Conservation (phyloP, 108 stramenopile species). For the Stephanodiscus triporus region DNA sequence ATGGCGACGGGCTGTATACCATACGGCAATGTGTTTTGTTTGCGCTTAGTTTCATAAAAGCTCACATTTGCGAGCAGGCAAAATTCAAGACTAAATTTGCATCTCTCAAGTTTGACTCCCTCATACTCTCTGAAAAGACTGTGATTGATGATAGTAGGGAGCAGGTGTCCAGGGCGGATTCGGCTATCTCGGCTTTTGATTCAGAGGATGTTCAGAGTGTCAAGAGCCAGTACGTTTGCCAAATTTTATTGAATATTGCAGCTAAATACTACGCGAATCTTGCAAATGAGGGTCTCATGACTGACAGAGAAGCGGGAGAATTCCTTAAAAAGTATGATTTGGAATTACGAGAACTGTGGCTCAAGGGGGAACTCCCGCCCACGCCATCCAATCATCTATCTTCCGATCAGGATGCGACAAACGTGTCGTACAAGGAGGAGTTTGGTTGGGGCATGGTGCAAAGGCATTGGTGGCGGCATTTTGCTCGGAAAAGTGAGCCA, state of each 20-base stretch:
- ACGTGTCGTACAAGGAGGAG: too few species aligned
- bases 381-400: too few species aligned
- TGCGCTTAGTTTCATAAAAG: conserved; percentile 42
- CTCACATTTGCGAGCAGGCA: conserved; percentile 26
- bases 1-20: conserved; percentile 20
- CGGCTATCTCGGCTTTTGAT: conserved; percentile 27
- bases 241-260: conserved; percentile 40
- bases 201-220: conserved; percentile 33
- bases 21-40: conserved; percentile 31
- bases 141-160: conserved; percentile 39
- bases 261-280: conserved; percentile 31
- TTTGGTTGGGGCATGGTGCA: too few species aligned
- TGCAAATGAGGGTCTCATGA: conserved; percentile 23
- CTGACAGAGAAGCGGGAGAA: conserved; percentile 37
- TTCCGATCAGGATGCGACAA: too few species aligned
- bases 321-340: conserved; percentile 25
- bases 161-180: conserved; percentile 40
- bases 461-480: too few species aligned
- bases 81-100: conserved; percentile 37
- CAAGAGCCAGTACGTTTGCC: conserved; percentile 40
- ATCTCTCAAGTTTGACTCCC: conserved; percentile 3
- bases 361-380: too few species aligned
- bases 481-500: too few species aligned
- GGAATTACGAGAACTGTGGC: conserved; percentile 21
- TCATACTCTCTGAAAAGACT: conserved; percentile 29